Percentiles rank a stretch among this genome's conserved stretches.
Evolutionary conservation across 2,329 filamentous ascomycete genomes (phyloP).

Genomic region (Thermothelomyces thermophilus): DNA sequence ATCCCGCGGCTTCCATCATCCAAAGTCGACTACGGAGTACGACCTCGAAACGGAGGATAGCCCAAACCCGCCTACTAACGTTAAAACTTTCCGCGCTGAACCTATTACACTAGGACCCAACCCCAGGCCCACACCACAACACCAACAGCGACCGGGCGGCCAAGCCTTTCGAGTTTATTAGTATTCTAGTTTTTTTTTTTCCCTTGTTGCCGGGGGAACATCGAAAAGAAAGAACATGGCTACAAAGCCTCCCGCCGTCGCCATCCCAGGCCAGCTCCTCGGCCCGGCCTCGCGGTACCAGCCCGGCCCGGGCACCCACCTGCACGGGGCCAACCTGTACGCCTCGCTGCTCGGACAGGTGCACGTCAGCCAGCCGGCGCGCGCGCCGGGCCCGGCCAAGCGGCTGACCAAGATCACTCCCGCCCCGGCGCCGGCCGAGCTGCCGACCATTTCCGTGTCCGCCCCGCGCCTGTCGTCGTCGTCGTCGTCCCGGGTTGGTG

Average conservation of each 20-base stretch:
- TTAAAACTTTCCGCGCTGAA: too few species aligned
- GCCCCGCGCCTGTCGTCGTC: slow-evolving; percentile 23
- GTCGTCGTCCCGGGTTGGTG: slow-evolving; percentile 5
- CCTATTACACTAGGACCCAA: too few species aligned
- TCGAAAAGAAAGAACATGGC: slow-evolving; percentile 14
- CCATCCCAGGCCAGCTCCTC: slow-evolving; percentile 76
- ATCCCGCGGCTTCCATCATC: not conserved
- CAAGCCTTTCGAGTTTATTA: too few species aligned
- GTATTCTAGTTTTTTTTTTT: too few species aligned
- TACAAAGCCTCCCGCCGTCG: slow-evolving; percentile 44
- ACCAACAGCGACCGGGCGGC: not conserved
- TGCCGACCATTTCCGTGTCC: slow-evolving; percentile 51
- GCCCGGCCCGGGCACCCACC: slow-evolving; percentile 77
- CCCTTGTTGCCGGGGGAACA: too few species aligned
- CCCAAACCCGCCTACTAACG: too few species aligned
- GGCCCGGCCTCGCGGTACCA: slow-evolving; percentile 60
- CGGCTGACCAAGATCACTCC: slow-evolving; percentile 52
- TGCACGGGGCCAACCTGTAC: slow-evolving; percentile 67
- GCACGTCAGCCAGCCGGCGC: slow-evolving; percentile 43
- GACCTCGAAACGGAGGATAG: too few species aligned
- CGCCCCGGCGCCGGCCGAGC: slow-evolving; percentile 33
- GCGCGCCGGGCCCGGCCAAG: slow-evolving; percentile 46
- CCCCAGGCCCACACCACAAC: not conserved
- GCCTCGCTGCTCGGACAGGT: slow-evolving; percentile 77
- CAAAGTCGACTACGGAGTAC: not conserved